Percentiles rank a stretch among this genome's conserved stretches.
Conservation (phyloP, 768 basidiomycete species). For the Vishniacozyma victoriae region DNA sequence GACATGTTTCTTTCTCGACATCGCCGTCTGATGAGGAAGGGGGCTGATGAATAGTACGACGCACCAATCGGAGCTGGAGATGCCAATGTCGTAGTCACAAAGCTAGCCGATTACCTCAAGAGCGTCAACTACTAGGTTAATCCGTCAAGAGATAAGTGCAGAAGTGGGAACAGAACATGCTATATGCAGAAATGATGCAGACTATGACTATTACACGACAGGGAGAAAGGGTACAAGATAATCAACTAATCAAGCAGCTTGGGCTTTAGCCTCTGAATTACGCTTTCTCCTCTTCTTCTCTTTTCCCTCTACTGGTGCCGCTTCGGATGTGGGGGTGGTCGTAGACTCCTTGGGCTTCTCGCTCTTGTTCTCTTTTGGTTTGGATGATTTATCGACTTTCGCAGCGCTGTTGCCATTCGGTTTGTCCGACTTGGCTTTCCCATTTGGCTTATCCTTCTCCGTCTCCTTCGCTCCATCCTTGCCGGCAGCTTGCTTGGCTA, state of each 20-base stretch:
- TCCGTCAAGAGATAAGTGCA: no score
- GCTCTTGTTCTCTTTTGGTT: no score
- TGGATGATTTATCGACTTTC: no score
- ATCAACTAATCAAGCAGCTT: background rate
- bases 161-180: background rate
- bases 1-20: background rate
- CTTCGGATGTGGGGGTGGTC: no score
- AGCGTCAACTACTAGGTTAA: conserved; percentile 37
- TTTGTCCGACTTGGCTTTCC: background rate
- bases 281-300: background rate
- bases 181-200: background rate
- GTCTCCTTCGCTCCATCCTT: background rate
- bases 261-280: background rate
- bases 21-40: no score
- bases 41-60: conserved; percentile 50
- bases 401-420: background rate
- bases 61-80: conserved; percentile 64
- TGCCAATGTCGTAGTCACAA: conserved; percentile 60
- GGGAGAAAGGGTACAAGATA: background rate
- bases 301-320: background rate
- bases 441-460: background rate
- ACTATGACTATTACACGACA: background rate
- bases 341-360: no score
- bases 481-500: conserved; percentile 9
- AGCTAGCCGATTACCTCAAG: conserved; percentile 71